phyloP scores from a whole-genome alignment of 163 green algal genomes.

The Dunaliella salina region DNA sequence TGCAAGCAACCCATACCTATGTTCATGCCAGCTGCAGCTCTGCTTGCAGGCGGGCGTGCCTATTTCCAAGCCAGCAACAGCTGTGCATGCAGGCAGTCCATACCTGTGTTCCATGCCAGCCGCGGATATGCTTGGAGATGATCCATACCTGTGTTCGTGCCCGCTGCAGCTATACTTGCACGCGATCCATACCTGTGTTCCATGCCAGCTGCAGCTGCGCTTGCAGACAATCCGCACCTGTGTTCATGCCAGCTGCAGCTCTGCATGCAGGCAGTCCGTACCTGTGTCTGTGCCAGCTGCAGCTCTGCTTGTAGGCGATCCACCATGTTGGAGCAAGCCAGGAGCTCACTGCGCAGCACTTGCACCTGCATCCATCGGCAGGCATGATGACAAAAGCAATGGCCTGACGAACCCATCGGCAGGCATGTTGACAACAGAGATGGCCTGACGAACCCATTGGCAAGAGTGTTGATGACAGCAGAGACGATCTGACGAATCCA shows the following conservation, averaged over 20 bases:
- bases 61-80: not conserved
- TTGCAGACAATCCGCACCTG: slow-evolving; percentile 2
- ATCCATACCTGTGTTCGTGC: not conserved
- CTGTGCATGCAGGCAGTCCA: not conserved
- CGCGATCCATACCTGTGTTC: not conserved
- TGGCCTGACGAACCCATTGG: not conserved
- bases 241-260: not conserved
- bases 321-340: not conserved
- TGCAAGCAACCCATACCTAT: too few species aligned
- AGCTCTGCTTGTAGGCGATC: slow-evolving; percentile 8
- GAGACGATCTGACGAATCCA: not conserved
- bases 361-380: not conserved
- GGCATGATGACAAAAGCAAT: too few species aligned
- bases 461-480: not conserved
- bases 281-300: not conserved
- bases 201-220: not conserved
- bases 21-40: not conserved
- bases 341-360: not conserved
- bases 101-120: not conserved
- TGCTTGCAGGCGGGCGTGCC: slow-evolving; percentile 1
- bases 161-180: slow-evolving; percentile 2
- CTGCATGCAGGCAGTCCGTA: not conserved
- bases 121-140: not conserved
- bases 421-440: too few species aligned
- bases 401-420: not conserved